Evolutionary conservation across 2,329 filamentous ascomycete species (phyloP).

Genomic region (Fusarium camptoceras): DNA sequence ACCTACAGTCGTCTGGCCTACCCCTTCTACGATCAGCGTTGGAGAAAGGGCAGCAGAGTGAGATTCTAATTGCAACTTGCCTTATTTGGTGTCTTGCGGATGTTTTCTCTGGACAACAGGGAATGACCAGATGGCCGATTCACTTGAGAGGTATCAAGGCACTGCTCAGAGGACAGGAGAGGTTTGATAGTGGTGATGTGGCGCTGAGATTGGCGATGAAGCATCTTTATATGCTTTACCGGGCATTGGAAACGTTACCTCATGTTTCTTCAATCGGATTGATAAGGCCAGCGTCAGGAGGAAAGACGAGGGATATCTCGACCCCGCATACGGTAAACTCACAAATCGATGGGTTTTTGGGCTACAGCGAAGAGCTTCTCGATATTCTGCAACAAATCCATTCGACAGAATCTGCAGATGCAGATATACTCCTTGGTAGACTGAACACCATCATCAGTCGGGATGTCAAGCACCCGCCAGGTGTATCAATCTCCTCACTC

Average conservation of each 20-base stretch:
- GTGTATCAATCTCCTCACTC: conserved; percentile 36
- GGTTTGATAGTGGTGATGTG: background rate
- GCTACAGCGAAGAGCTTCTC: conserved; percentile 47
- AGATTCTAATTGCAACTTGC: conserved; percentile 44
- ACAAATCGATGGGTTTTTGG: conserved; percentile 47
- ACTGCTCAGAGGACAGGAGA: conserved; percentile 12
- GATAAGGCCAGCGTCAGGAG: background rate
- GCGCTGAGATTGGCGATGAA: conserved; percentile 38
- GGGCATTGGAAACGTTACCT: conserved; percentile 45
- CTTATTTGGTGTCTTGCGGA: conserved; percentile 49
- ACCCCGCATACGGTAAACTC: background rate
- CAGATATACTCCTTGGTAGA: conserved; percentile 39
- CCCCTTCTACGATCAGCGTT: conserved; percentile 42
- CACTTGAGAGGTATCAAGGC: conserved; percentile 47
- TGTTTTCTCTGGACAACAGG: conserved; percentile 42
- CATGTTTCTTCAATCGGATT: conserved; percentile 24
- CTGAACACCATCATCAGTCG: conserved; percentile 44
- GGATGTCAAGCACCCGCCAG: conserved; percentile 34
- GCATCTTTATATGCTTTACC: conserved; percentile 47
- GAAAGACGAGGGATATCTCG: rapidly evolving
- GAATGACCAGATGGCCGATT: conserved; percentile 40
- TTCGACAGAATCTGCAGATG: background rate
- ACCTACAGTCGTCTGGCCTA: conserved; percentile 43
- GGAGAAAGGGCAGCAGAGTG: conserved; percentile 37
- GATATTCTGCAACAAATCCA: conserved; percentile 45